These are phyloP conservation scores for Oryza glaberrima DNA, from an alignment of 176 grass and related monocot species.

Conservation along the genomic window DNA sequence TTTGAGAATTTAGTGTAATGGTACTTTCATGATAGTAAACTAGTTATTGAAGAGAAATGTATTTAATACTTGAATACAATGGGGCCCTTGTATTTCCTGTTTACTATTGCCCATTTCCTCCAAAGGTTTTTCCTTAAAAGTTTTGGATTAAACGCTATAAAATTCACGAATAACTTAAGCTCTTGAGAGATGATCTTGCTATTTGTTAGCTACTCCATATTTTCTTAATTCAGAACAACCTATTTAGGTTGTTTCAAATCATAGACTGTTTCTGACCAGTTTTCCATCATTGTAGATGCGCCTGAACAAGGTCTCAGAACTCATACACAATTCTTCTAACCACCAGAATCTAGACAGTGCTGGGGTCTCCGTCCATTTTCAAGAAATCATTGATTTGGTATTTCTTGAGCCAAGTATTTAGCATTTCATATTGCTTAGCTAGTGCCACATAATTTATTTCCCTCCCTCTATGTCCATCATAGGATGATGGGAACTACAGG, in stretches of 20 bases:
- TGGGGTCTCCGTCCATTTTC: slow-evolving; percentile 91
- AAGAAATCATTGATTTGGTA: slow-evolving; percentile 99
- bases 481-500: slow-evolving; percentile 82
- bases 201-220: slow-evolving; percentile 1
- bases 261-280: slow-evolving; percentile 22
- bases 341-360: slow-evolving; percentile 91
- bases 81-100: not conserved
- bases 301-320: slow-evolving; percentile 94
- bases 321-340: slow-evolving; percentile 97
- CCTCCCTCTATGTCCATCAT: slow-evolving; percentile 35
- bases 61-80: slow-evolving; percentile 6
- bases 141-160: slow-evolving; percentile 21
- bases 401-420: slow-evolving; percentile 40
- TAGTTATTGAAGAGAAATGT: slow-evolving; percentile 5
- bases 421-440: slow-evolving; percentile 9
- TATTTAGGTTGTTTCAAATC: slow-evolving; percentile 17
- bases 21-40: slow-evolving; percentile 17
- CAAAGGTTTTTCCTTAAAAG: slow-evolving; percentile 17
- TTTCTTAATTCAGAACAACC: slow-evolving; percentile 16
- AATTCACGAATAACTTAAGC: slow-evolving; percentile 4
- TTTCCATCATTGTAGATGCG: slow-evolving; percentile 69
- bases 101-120: slow-evolving; percentile 29
- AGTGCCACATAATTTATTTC: slow-evolving; percentile 32
- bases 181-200: slow-evolving; percentile 3
- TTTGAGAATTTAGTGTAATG: slow-evolving; percentile 17